Evolutionary conservation across 208 protist genomes (phyloP).

Genomic region (Acanthamoeba healyi): DNA sequence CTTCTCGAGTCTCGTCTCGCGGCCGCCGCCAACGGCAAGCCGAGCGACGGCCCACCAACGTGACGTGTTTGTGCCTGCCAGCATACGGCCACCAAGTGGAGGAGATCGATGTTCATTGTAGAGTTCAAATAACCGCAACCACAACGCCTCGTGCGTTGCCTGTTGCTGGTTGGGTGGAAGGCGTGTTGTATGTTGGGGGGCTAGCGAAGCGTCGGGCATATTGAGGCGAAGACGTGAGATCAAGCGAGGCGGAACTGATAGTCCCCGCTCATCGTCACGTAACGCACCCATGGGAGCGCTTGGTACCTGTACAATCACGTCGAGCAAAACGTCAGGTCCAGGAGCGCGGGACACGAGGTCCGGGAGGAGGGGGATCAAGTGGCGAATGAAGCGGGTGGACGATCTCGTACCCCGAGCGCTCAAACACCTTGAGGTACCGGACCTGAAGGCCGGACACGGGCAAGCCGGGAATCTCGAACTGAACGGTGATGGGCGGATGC

Average conservation of each 20-base stretch:
- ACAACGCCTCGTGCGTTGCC: too few relatives aligned
- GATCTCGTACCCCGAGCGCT: conserved; percentile 95
- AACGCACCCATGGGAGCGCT: conserved; percentile 99
- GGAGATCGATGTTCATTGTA: too few relatives aligned
- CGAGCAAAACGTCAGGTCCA: neutral
- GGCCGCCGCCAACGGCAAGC: too few relatives aligned
- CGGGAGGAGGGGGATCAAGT: conserved; percentile 20
- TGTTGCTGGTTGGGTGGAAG: too few relatives aligned
- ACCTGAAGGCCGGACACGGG: conserved; percentile 99
- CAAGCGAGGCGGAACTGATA: conserved; percentile 94
- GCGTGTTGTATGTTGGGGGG: too few relatives aligned
- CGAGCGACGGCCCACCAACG: too few relatives aligned
- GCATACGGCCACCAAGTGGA: too few relatives aligned
- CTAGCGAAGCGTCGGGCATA: too few relatives aligned
- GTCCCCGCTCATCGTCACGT: conserved; percentile 97
- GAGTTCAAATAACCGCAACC: too few relatives aligned
- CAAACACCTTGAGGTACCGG: conserved; percentile 98
- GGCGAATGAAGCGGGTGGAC: too few relatives aligned
- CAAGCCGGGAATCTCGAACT: conserved; percentile 99
- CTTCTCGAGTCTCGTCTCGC: neutral
- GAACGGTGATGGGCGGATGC: conserved; percentile 96
- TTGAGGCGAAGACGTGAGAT: neutral
- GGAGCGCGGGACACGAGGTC: neutral
- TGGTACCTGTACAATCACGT: conserved; percentile 88
- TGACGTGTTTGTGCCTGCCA: too few relatives aligned